phyloP scores from a whole-genome alignment of 345 rosid genomes.

The Excoecaria cochinchinensis region DNA sequence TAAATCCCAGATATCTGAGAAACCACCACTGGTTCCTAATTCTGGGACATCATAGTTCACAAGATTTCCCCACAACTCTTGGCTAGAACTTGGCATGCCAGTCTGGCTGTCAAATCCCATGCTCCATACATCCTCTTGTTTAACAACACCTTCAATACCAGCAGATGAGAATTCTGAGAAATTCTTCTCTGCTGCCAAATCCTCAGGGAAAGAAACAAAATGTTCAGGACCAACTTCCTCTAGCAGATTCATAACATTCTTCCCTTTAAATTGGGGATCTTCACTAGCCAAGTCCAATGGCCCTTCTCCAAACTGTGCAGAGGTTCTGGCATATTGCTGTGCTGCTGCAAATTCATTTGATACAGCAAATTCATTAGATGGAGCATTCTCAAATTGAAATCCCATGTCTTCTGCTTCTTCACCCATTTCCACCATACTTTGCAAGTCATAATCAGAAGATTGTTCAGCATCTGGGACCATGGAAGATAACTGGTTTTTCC shows the following conservation, averaged over 20 bases:
- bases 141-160: slow-evolving; percentile 37
- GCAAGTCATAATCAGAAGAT: slow-evolving; percentile 32
- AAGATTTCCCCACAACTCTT: slow-evolving; percentile 53
- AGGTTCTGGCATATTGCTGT: slow-evolving; percentile 19
- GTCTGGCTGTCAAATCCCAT: slow-evolving; percentile 51
- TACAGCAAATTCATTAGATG: slow-evolving; percentile 8
- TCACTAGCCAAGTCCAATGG: slow-evolving; percentile 29
- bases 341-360: slow-evolving; percentile 19
- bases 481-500: slow-evolving; percentile 23
- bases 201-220: slow-evolving; percentile 54
- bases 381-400: slow-evolving; percentile 33
- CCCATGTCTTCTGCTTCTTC: slow-evolving; percentile 29
- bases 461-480: slow-evolving; percentile 27
- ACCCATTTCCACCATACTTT: slow-evolving; percentile 26
- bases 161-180: slow-evolving; percentile 36
- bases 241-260: slow-evolving; percentile 39
- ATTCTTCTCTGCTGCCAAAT: slow-evolving; percentile 30
- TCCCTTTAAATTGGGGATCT: slow-evolving; percentile 42
- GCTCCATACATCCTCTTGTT: slow-evolving; percentile 65
- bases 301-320: slow-evolving; percentile 33
- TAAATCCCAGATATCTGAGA: slow-evolving; percentile 74
- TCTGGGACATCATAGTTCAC: slow-evolving; percentile 47
- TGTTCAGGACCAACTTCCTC: slow-evolving; percentile 45
- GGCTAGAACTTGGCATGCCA: slow-evolving; percentile 46
- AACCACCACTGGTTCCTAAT: slow-evolving; percentile 40